A percentile compares a stretch with the other conserved stretches of the same genome.
phyloP scores from a whole-genome alignment of 257 asterid genomes.

The Nicotiana sylvestris region DNA sequence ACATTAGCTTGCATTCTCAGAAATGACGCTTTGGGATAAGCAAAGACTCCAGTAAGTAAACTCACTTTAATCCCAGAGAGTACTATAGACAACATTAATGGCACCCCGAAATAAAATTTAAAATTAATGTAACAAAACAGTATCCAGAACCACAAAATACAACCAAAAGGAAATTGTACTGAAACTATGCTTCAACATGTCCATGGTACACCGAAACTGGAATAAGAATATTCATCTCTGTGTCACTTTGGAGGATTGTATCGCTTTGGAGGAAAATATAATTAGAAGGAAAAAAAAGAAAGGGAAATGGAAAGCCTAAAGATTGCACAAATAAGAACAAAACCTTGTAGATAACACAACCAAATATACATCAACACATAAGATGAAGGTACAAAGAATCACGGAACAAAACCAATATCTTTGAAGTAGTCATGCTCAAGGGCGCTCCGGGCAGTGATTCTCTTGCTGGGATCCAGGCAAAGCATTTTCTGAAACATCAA shows the following conservation, averaged over 20 bases:
- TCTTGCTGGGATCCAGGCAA: conserved; percentile 79
- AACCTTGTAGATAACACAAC: conserved; percentile 35
- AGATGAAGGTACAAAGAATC: conserved; percentile 22
- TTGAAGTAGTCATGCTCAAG: conserved; percentile 90
- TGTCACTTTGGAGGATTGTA: conserved; percentile 2
- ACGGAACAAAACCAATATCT: conserved; percentile 69
- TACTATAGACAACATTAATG: not conserved
- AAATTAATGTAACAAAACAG: conserved; percentile 22
- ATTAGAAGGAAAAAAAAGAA: conserved; percentile 10
- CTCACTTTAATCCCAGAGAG: not conserved
- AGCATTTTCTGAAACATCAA: conserved; percentile 45
- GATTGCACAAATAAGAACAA: conserved; percentile 28
- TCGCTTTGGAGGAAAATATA: conserved; percentile 25
- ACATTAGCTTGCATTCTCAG: not conserved
- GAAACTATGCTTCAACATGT: too few species aligned
- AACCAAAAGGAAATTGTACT: conserved; percentile 28
- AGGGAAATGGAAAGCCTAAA: conserved; percentile 15
- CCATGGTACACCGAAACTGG: not conserved
- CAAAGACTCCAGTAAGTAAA: not conserved
- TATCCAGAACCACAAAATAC: conserved; percentile 17
- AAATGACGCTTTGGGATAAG: not conserved
- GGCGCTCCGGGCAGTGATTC: conserved; percentile 82
- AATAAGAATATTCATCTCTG: too few species aligned
- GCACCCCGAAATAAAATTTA: conserved; percentile 28
- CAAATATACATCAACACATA: conserved; percentile 50